These are phyloP conservation scores for Aphanomyces cochlioides DNA, from an alignment of 352 stramenopile genomes.

Conservation along the genomic window DNA sequence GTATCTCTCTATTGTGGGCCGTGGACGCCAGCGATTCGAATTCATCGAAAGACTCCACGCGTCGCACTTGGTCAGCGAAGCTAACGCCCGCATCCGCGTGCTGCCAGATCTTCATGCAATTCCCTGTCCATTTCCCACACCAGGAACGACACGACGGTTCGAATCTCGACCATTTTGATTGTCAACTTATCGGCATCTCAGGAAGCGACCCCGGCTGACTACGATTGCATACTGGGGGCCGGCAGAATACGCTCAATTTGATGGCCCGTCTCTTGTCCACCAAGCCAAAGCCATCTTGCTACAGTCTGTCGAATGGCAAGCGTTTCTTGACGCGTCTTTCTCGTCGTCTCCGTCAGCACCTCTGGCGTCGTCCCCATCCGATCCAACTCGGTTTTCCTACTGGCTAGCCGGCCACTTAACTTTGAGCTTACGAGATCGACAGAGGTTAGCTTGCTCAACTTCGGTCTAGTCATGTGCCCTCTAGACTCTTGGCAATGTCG, in stretches of 20 bases:
- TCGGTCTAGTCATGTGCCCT: not conserved
- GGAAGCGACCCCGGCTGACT: conserved; percentile 1
- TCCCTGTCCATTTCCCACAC: not conserved
- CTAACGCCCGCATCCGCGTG: not conserved
- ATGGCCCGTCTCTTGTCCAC: conserved; percentile 50
- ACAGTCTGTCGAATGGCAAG: conserved; percentile 66
- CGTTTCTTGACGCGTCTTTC: conserved; percentile 44
- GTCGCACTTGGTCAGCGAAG: not conserved
- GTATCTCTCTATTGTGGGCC: conserved; percentile 27
- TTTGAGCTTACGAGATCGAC: conserved; percentile 50
- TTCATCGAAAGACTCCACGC: not conserved
- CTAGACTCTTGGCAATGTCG: not conserved
- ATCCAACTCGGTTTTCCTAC: conserved; percentile 70
- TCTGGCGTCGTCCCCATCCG: conserved; percentile 41
- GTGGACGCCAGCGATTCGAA: conserved; percentile 18
- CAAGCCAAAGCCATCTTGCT: conserved; percentile 67
- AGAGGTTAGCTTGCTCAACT: not conserved
- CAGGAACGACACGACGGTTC: too few relatives aligned
- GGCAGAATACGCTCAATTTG: conserved; percentile 52
- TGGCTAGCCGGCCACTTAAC: conserved; percentile 75
- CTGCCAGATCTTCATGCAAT: conserved; percentile 22
- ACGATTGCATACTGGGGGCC: conserved; percentile 42
- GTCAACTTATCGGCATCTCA: not conserved
- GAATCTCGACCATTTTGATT: not conserved
- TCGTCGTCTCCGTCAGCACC: conserved; percentile 28